phyloP scores from a whole-genome alignment of 176 grass and related monocot genomes.

The Melocanna baccifera region DNA sequence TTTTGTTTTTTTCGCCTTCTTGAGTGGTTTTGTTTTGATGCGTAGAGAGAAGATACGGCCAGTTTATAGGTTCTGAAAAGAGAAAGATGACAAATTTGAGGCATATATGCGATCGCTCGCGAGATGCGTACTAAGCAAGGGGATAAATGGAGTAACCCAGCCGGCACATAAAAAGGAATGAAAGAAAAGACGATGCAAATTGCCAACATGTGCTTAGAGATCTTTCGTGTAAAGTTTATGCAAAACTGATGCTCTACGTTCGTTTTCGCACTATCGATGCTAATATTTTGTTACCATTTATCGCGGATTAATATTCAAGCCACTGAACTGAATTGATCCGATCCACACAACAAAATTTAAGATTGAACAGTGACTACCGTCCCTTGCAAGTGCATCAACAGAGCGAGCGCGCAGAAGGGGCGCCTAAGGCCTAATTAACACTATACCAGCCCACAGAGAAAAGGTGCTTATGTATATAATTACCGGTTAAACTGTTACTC shows the following conservation, averaged over 20 bases:
- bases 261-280: not conserved
- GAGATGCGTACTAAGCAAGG: not conserved
- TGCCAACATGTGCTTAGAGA: not conserved
- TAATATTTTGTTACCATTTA: not conserved
- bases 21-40: not conserved
- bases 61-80: not conserved
- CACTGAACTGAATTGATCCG: not conserved
- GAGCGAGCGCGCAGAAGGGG: not conserved
- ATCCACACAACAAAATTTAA: not conserved
- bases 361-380: not conserved
- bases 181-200: not conserved
- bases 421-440: not conserved
- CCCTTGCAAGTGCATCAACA: not conserved
- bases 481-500: not conserved
- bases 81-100: not conserved
- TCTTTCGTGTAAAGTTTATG: slow-evolving; percentile 21
- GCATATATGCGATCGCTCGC: not conserved
- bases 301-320: not conserved
- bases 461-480: not conserved
- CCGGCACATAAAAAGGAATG: not conserved
- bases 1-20: not conserved
- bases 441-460: not conserved
- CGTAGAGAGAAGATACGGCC: not conserved
- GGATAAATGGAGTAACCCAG: not conserved
- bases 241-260: not conserved